Evolutionary conservation across 1,139 yeast species (phyloP).

Genomic region (Suhomyces guaymorum): DNA sequence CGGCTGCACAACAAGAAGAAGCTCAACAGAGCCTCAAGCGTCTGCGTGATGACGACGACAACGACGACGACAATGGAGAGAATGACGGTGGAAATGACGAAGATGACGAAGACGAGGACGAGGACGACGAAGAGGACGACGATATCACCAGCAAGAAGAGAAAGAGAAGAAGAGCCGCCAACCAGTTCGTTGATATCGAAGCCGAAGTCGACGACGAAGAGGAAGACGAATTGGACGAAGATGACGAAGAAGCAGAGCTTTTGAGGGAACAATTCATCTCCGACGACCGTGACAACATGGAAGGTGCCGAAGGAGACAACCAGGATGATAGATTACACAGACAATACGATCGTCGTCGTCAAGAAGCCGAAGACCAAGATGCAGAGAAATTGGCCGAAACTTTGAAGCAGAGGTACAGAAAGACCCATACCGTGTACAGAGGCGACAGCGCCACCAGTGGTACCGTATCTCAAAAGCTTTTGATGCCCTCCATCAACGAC

Average conservation of each 20-base stretch:
- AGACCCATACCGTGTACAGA: conserved; percentile 79
- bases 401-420: conserved; percentile 88
- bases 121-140: conserved; percentile 63
- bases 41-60: conserved; percentile 13
- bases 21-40: conserved; percentile 10
- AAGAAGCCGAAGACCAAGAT: conserved; percentile 88
- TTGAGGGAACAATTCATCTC: conserved; percentile 80
- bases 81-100: conserved; percentile 19
- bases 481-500: conserved; percentile 93
- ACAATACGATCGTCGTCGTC: conserved; percentile 87
- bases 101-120: conserved; percentile 42
- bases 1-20: conserved; percentile 13
- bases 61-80: conserved; percentile 12
- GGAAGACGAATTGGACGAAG: conserved; percentile 87
- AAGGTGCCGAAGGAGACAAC: conserved; percentile 45
- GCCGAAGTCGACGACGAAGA: conserved; percentile 99
- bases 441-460: conserved; percentile 77
- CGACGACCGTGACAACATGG: conserved; percentile 67
- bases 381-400: conserved; percentile 94
- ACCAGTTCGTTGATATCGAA: conserved; percentile 95
- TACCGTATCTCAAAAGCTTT: conserved; percentile 87
- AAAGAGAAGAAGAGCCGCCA: conserved; percentile 70
- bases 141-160: conserved; percentile 50
- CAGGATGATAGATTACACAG: conserved; percentile 76
- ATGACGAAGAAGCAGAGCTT: conserved; percentile 84